Percentiles rank a stretch among this genome's conserved stretches.
phyloP scores from a whole-genome alignment of 176 grass and related monocot species.

The Miscanthus lutarioriparius region DNA sequence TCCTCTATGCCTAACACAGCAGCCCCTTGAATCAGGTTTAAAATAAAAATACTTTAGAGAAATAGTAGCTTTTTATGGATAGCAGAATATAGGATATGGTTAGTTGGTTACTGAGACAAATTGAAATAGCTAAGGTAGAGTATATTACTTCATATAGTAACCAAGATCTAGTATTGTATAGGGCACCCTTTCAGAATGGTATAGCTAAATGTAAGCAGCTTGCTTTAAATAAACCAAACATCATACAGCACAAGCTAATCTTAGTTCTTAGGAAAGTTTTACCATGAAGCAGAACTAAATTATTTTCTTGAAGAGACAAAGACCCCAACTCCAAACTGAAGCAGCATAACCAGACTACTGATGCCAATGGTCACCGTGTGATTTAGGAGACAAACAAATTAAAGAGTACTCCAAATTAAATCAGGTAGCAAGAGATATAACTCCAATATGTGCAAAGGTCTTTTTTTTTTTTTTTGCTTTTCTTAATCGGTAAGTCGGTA shows the following conservation, averaged over 20 bases:
- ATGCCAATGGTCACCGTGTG: background rate
- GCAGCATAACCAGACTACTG: background rate
- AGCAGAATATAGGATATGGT: constrained; percentile 2
- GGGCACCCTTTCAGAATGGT: background rate
- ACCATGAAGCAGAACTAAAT: constrained; percentile 16
- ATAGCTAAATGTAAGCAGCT: background rate
- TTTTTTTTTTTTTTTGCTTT: background rate
- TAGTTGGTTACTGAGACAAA: background rate
- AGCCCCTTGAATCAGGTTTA: constrained; percentile 43
- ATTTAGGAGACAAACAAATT: background rate
- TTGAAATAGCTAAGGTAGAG: constrained; percentile 18
- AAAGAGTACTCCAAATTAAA: background rate
- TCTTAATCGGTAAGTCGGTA: background rate
- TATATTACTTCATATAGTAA: background rate
- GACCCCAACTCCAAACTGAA: constrained; percentile 16
- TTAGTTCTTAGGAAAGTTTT: background rate
- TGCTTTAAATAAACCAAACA: constrained; percentile 16
- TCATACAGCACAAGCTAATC: background rate
- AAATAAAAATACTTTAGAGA: constrained; percentile 17
- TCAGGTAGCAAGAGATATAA: background rate
- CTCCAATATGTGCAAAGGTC: background rate
- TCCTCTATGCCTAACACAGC: constrained; percentile 45
- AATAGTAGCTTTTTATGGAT: background rate
- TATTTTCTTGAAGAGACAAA: constrained; percentile 1
- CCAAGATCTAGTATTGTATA: constrained; percentile 12